phyloP scores from a whole-genome alignment of 83 land plant species.

The Picea abies region DNA sequence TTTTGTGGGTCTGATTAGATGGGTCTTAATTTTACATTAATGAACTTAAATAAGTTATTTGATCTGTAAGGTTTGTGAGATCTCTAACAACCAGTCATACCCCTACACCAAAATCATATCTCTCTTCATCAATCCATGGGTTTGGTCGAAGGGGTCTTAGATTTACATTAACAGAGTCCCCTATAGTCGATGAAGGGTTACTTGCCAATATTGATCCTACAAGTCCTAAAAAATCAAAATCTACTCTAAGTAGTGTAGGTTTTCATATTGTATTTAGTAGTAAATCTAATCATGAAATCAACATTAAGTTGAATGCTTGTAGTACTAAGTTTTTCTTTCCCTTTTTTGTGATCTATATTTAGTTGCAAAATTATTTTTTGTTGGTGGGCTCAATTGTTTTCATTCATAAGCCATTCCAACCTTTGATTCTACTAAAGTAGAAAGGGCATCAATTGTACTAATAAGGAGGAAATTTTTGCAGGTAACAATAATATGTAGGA shows the following conservation, averaged over 20 bases:
- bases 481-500: not conserved
- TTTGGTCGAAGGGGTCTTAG: not conserved
- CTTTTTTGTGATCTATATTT: conserved; percentile 9
- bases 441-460: conserved; percentile 12
- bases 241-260: conserved; percentile 12
- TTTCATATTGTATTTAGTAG: too few relatives aligned
- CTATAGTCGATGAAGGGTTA: not conserved
- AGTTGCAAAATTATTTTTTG: conserved; percentile 9
- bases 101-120: conserved; percentile 31
- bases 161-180: not conserved
- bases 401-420: not conserved
- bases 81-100: conserved; percentile 45
- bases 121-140: not conserved
- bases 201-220: conserved; percentile 8
- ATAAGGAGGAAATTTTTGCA: conserved; percentile 34
- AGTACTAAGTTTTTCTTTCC: too few relatives aligned
- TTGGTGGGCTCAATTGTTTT: conserved; percentile 5
- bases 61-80: conserved; percentile 40
- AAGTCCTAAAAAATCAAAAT: conserved; percentile 18
- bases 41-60: too few relatives aligned
- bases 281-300: too few relatives aligned
- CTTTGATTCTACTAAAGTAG: not conserved
- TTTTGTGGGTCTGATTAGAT: too few relatives aligned
- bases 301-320: too few relatives aligned
- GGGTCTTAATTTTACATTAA: too few relatives aligned